Conservation (phyloP, 1,284 basidiomycete genomes). For the Moniliophthora roreri region DNA sequence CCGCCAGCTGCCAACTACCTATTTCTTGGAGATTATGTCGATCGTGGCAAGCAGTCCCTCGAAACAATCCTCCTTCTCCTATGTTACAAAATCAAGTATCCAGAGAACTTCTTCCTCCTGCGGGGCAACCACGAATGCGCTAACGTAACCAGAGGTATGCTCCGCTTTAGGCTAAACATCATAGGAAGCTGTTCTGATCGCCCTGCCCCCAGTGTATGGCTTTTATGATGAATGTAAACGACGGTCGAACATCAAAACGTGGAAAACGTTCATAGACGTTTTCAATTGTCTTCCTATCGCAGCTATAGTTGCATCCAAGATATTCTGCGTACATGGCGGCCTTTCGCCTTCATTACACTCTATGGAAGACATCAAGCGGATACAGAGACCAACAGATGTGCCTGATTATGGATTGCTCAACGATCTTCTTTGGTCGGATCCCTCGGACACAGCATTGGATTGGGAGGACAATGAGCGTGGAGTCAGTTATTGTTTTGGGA, state of each 20-base stretch:
- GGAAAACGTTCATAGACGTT: conserved; percentile 99
- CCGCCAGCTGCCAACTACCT: conserved; percentile 98
- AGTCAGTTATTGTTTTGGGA: conserved; percentile 99
- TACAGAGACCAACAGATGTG: conserved; percentile 97
- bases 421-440: conserved; percentile 98
- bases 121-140: conserved; percentile 99
- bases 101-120: conserved; percentile 98
- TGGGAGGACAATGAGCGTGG: conserved; percentile 99
- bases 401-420: conserved; percentile 99
- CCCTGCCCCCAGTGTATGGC: conserved; percentile 77
- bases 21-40: conserved; percentile 98
- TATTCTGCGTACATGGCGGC: conserved; percentile 99
- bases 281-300: conserved; percentile 99
- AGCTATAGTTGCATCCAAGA: conserved; percentile 98
- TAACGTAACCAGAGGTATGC: conserved; percentile 92
- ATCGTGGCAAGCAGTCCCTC: conserved; percentile 97
- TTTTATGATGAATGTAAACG: conserved; percentile 99
- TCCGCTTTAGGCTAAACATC: conserved; percentile 6
- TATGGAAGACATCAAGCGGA: conserved; percentile 99
- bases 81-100: conserved; percentile 99
- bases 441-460: conserved; percentile 94
- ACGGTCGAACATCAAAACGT: conserved; percentile 98
- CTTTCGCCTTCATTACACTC: conserved; percentile 96
- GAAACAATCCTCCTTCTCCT: conserved; percentile 96
- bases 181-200: conserved; percentile 22